phyloP scores from a whole-genome alignment of 345 rosid species.

The Melaleuca alternifolia region DNA sequence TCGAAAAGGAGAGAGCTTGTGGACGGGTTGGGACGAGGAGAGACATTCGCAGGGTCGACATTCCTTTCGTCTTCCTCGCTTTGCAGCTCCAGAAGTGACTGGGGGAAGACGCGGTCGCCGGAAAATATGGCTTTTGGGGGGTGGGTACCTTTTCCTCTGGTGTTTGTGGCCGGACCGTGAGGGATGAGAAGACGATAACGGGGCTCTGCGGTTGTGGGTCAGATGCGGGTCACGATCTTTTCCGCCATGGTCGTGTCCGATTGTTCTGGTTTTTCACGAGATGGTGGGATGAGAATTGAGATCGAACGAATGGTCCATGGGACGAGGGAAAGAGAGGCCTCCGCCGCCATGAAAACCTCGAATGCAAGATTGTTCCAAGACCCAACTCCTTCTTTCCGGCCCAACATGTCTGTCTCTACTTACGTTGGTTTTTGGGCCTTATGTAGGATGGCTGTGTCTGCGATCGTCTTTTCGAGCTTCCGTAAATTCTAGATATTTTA shows the following conservation, averaged over 20 bases:
- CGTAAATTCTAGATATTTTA: no score
- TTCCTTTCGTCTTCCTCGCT: background rate
- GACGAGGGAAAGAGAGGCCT: background rate
- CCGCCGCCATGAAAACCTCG: background rate
- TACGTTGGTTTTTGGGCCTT: background rate
- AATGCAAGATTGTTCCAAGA: background rate
- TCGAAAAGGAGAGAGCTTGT: constrained; percentile 29
- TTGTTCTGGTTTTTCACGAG: background rate
- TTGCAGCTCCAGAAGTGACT: background rate
- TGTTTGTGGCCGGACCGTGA: background rate
- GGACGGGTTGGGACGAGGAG: constrained; percentile 2
- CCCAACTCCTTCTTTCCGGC: background rate
- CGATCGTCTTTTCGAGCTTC: no score
- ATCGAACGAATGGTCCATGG: background rate
- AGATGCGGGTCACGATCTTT: background rate
- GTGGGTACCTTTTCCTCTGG: background rate
- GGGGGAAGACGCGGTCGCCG: background rate
- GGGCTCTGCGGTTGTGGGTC: background rate
- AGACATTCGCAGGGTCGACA: constrained; percentile 15
- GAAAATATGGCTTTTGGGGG: background rate
- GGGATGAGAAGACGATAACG: background rate
- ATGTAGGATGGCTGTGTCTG: no score
- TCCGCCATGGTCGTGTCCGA: background rate
- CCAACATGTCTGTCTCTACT: background rate
- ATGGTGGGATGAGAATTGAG: background rate